phyloP scores from a whole-genome alignment of 108 stramenopile genomes.

The Fragilaria radians region DNA sequence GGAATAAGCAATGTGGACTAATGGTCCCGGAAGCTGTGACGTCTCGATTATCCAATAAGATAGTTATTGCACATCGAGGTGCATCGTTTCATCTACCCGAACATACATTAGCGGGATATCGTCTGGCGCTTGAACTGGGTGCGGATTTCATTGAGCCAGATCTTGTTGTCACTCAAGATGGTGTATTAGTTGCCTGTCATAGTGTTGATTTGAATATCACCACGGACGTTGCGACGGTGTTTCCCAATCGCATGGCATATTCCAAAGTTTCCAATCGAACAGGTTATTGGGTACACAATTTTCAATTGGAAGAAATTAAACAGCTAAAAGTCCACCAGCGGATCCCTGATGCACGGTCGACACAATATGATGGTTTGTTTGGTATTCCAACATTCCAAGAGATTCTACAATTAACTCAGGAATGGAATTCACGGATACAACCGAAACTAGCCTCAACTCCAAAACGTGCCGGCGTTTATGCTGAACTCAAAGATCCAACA shows the following conservation, averaged over 20 bases:
- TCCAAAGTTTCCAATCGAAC: conserved; percentile 8
- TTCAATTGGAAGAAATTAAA: conserved; percentile 57
- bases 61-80: conserved; percentile 65
- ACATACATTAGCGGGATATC: conserved; percentile 65
- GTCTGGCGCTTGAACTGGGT: conserved; percentile 70
- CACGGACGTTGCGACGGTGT: conserved; percentile 50
- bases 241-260: conserved; percentile 24
- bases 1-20: neutral
- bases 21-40: neutral
- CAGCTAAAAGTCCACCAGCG: conserved; percentile 39
- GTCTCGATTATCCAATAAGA: conserved; percentile 3
- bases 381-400: conserved; percentile 54
- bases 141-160: conserved; percentile 83
- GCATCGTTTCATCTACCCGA: conserved; percentile 74
- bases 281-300: conserved; percentile 62
- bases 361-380: conserved; percentile 44
- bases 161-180: conserved; percentile 52
- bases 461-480: conserved; percentile 30
- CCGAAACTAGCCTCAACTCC: conserved; percentile 9
- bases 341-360: conserved; percentile 26
- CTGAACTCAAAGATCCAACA: conserved; percentile 35
- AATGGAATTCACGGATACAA: conserved; percentile 42
- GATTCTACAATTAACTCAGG: conserved; percentile 44
- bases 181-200: conserved; percentile 52
- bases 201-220: conserved; percentile 57